A percentile compares a stretch with the other conserved stretches of the same genome.
Evolutionary conservation across 225 moss, liverwort and hornwort species (phyloP).

Genomic region (Polytrichum formosum): DNA sequence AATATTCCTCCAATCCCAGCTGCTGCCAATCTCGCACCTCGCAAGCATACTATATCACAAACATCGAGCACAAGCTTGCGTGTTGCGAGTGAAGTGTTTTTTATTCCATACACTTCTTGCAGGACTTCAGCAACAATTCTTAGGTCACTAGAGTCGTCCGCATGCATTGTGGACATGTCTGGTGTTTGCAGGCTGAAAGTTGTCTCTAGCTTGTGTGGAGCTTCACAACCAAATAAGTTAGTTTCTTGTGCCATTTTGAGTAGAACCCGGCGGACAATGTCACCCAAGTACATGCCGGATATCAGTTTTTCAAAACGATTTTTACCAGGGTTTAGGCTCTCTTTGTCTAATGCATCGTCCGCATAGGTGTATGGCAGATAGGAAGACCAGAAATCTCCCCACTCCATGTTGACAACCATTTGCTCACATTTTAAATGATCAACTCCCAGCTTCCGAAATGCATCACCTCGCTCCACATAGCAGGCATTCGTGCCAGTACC

Average conservation of each 20-base stretch:
- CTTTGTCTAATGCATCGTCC: slow-evolving; percentile 59
- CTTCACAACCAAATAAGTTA: slow-evolving; percentile 52
- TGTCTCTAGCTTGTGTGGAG: slow-evolving; percentile 70
- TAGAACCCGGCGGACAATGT: slow-evolving; percentile 79
- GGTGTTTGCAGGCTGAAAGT: slow-evolving; percentile 77
- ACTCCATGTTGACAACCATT: slow-evolving; percentile 76
- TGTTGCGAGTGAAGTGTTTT: slow-evolving; percentile 58
- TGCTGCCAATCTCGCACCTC: slow-evolving; percentile 79
- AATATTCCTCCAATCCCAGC: slow-evolving; percentile 88
- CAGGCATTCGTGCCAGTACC: slow-evolving; percentile 78
- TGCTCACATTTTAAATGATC: slow-evolving; percentile 47
- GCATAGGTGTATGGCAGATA: slow-evolving; percentile 58
- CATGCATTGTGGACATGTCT: slow-evolving; percentile 85
- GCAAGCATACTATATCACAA: slow-evolving; percentile 83
- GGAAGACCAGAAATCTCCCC: slow-evolving; percentile 78
- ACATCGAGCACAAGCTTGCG: slow-evolving; percentile 75
- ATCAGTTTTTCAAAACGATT: slow-evolving; percentile 93
- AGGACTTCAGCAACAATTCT: slow-evolving; percentile 65
- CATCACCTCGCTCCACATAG: slow-evolving; percentile 62
- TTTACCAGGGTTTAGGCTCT: slow-evolving; percentile 72
- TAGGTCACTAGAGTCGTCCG: slow-evolving; percentile 67
- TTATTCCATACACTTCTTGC: slow-evolving; percentile 75
- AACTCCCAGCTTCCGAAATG: slow-evolving; percentile 59
- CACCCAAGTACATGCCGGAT: slow-evolving; percentile 93
- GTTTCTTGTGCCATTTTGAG: slow-evolving; percentile 85